Evolutionary conservation across 345 rosid species (phyloP).

Genomic region (Erysimum cheiranthoides): DNA sequence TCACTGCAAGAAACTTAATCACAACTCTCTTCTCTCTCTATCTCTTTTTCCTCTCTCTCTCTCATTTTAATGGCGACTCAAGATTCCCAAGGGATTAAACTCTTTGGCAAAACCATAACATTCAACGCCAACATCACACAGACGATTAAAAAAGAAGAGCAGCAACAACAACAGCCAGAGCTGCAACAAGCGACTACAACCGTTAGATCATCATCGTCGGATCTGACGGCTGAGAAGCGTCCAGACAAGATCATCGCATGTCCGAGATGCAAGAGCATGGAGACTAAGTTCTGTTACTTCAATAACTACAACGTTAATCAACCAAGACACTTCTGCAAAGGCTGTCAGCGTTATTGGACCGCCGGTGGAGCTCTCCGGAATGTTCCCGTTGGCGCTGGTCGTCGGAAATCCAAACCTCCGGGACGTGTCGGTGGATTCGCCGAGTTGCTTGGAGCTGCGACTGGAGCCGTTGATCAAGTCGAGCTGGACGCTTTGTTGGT

Average conservation of each 20-base stretch:
- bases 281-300: slow-evolving; percentile 96
- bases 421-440: slow-evolving; percentile 52
- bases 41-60: slow-evolving; percentile 24
- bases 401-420: slow-evolving; percentile 80
- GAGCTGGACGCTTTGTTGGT: slow-evolving; percentile 59
- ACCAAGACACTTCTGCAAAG: slow-evolving; percentile 96
- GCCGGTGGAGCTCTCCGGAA: slow-evolving; percentile 96
- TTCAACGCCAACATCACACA: slow-evolving; percentile 53
- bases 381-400: slow-evolving; percentile 95
- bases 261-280: slow-evolving; percentile 96
- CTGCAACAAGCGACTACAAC: slow-evolving; percentile 34
- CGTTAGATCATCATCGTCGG: slow-evolving; percentile 42
- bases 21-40: slow-evolving; percentile 27
- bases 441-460: slow-evolving; percentile 44
- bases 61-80: slow-evolving; percentile 54
- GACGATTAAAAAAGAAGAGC: slow-evolving; percentile 52
- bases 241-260: slow-evolving; percentile 92
- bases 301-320: slow-evolving; percentile 98
- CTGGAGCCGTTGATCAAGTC: slow-evolving; percentile 54
- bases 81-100: slow-evolving; percentile 75
- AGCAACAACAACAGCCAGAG: slow-evolving; percentile 38
- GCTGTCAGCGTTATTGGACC: slow-evolving; percentile 98
- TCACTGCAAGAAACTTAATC: slow-evolving; percentile 40
- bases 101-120: slow-evolving; percentile 80
- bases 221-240: slow-evolving; percentile 60